phyloP scores from a whole-genome alignment of 2,329 filamentous ascomycete genomes.

The Aspergillus pseudoglaucus region DNA sequence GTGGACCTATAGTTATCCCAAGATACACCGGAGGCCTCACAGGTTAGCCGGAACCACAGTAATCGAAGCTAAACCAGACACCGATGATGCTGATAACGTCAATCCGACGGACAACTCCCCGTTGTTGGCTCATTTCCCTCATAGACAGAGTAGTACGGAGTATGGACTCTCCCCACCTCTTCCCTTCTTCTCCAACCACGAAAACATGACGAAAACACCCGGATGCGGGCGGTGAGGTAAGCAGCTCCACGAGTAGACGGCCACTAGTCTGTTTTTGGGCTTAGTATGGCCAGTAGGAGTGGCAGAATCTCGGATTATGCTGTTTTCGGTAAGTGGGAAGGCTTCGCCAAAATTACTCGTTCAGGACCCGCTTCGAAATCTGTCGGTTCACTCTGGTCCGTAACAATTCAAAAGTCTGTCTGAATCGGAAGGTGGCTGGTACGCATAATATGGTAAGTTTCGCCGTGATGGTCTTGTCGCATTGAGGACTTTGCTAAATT shows the following conservation, averaged over 20 bases:
- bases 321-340: not conserved
- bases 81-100: not conserved
- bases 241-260: not conserved
- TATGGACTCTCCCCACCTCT: not conserved
- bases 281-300: not conserved
- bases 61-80: not conserved
- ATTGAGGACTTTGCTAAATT: not conserved
- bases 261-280: not conserved
- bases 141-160: too few species aligned
- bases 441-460: conserved; percentile 3
- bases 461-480: too few species aligned
- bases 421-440: too few species aligned
- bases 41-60: not conserved
- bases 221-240: not conserved
- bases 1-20: conserved; percentile 13
- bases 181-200: not conserved
- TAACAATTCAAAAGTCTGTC: not conserved
- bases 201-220: conserved; percentile 1
- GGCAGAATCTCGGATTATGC: not conserved
- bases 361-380: not conserved
- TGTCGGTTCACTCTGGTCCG: not conserved
- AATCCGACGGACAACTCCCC: not conserved
- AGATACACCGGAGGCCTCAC: not conserved
- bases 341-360: not conserved
- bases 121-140: not conserved